Evolutionary conservation across 306 rosid species (phyloP), one percentile per base, ranked within the genome.

Genomic region (Abrus pulchellus): DNA sequence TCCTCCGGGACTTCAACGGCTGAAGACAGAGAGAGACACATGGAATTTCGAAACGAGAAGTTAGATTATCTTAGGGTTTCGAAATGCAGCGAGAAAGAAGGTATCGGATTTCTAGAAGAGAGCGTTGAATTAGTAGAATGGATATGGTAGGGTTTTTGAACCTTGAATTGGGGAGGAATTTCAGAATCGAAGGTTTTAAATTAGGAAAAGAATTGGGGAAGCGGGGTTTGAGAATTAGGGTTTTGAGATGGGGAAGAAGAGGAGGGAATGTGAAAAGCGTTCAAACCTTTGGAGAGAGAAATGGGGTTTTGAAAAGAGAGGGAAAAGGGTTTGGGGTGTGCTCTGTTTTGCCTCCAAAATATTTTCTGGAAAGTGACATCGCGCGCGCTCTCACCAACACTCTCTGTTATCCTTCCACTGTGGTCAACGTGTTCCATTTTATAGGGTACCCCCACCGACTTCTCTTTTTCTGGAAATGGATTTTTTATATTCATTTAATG

Each of bases 251-350:
- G 9, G 28, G 56, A 60, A 29, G 78, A 81, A 79, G 70, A 62
- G 60, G 91, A 78, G 91, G 93, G 92, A 86, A 92, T 75, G 40
- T 7, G 50, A 82, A 85, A 85, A 85, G 1, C 1, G 27, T 79
- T 78, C 38, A 72, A 72, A 82, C 38, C 3, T 52, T 20, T 53
- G 20, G 78, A 54, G 40, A 32, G 12, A 40, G 52, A 48, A 10
- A 9, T 45, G 3, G 40, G 40, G 40, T 32, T 70, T 77, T 63
- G 71, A 83, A 78, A 78, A 2, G 36, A 78, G 83, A 78, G 80
- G 77, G 83, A 80, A 78, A 68, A 68, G 5, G 64, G 13, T 12
- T 85, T 77, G 30, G 78, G 78, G 48, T 27, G 33, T 9, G 6
- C 40, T 5, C 8, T 9, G 4, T 70, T 79, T 78, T 61, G 61